phyloP scores from a whole-genome alignment of 106 monocot species.

The Triglochin maritima region DNA sequence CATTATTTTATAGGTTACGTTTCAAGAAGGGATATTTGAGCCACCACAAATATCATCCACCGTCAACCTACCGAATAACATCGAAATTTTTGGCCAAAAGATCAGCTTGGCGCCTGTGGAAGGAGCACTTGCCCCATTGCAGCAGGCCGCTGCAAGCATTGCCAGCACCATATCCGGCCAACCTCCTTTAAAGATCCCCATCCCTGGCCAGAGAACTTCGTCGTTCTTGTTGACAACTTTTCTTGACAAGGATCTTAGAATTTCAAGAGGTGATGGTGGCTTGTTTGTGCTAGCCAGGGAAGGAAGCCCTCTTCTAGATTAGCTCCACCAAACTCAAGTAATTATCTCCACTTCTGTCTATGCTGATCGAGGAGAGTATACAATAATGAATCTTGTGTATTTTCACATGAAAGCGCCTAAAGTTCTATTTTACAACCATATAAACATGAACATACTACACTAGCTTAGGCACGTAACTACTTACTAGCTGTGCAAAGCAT shows the following conservation, averaged over 20 bases:
- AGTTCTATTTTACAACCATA: too few relatives aligned
- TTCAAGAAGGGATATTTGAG: constrained; percentile 62
- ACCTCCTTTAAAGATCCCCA: constrained; percentile 64
- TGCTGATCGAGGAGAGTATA: too few relatives aligned
- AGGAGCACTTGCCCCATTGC: constrained; percentile 48
- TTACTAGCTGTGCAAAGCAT: too few relatives aligned
- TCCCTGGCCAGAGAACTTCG: constrained; percentile 41
- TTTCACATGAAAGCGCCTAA: too few relatives aligned
- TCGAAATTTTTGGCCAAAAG: constrained; percentile 65
- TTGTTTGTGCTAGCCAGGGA: constrained; percentile 80
- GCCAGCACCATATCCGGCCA: constrained; percentile 56
- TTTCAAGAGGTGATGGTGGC: constrained; percentile 89
- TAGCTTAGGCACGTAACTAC: too few relatives aligned
- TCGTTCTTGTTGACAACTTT: constrained; percentile 86
- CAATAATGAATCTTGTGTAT: too few relatives aligned
- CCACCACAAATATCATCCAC: constrained; percentile 63
- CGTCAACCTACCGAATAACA: constrained; percentile 40
- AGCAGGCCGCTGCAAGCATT: constrained; percentile 42
- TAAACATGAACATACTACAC: too few relatives aligned
- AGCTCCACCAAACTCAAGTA: constrained; percentile 18
- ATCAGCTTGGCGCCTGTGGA: constrained; percentile 45
- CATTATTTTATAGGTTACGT: constrained; percentile 41
- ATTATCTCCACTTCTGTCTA: too few relatives aligned
- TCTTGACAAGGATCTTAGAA: constrained; percentile 76
- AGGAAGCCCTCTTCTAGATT: constrained; percentile 70